Conservation (phyloP, 257 asterid genomes). For the Paraleonurus japonicus region DNA sequence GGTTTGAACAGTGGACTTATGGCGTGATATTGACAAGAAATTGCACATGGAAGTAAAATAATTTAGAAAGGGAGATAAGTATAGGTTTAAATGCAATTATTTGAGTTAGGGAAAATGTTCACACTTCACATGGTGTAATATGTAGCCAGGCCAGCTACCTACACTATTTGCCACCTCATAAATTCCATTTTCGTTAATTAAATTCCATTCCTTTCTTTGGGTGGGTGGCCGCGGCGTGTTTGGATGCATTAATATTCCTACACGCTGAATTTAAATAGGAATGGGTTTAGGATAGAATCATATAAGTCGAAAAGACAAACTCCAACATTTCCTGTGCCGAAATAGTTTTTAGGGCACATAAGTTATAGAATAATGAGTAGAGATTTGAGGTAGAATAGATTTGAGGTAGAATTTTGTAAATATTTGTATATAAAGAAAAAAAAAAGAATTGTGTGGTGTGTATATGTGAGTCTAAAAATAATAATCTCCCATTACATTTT, state of each 20-base stretch:
- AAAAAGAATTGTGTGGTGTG: too few relatives aligned
- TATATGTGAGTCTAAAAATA: too few relatives aligned
- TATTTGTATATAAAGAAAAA: too few relatives aligned
- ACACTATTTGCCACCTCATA: slow-evolving; percentile 3
- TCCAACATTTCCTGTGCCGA: too few relatives aligned
- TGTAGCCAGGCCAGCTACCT: slow-evolving; percentile 15
- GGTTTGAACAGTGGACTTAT: not conserved
- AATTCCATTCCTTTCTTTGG: not conserved
- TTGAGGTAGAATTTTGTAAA: too few relatives aligned
- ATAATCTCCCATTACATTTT: too few relatives aligned
- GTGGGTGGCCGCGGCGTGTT: not conserved
- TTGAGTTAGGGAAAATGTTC: not conserved
- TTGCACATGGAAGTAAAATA: slow-evolving; percentile 20
- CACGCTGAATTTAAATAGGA: not conserved
- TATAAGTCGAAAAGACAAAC: too few relatives aligned
- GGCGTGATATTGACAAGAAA: not conserved
- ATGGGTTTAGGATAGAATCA: not conserved
- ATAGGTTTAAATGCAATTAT: not conserved
- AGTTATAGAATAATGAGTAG: too few relatives aligned
- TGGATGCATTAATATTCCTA: not conserved
- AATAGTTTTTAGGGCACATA: too few relatives aligned
- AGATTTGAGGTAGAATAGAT: too few relatives aligned
- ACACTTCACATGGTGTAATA: slow-evolving; percentile 5
- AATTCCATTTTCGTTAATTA: not conserved
- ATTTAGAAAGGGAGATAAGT: not conserved